phyloP scores from a whole-genome alignment of 1,284 basidiomycete genomes.

The Puccinia triticina region DNA sequence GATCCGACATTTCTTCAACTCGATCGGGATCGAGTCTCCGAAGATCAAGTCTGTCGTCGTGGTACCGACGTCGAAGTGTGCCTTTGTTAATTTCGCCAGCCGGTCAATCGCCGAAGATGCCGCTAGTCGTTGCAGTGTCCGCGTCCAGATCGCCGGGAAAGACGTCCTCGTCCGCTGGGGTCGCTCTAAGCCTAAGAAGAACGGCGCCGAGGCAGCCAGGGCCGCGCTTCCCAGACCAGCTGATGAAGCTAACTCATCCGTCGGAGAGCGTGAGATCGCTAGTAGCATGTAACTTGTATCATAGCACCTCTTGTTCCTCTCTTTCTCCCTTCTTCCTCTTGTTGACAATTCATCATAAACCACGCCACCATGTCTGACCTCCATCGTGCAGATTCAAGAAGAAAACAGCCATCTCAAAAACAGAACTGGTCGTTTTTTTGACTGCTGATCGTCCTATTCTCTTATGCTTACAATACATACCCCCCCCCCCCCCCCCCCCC shows the following conservation, averaged over 20 bases:
- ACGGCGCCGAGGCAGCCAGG: not conserved
- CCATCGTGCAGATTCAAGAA: too few relatives aligned
- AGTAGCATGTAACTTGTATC: constrained; percentile 46
- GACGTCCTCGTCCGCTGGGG: constrained; percentile 82
- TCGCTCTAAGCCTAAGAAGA: constrained; percentile 67
- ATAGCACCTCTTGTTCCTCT: not conserved
- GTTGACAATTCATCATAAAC: not conserved
- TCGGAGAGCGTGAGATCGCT: constrained; percentile 49
- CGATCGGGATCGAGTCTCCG: constrained; percentile 71
- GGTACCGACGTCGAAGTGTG: constrained; percentile 83
- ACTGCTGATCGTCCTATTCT: too few relatives aligned
- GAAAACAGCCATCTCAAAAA: too few relatives aligned
- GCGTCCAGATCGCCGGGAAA: constrained; percentile 80
- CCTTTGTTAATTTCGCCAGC: constrained; percentile 90
- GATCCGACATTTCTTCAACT: constrained; percentile 76
- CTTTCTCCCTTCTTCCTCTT: not conserved
- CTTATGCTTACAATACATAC: too few relatives aligned
- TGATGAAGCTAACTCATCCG: not conserved
- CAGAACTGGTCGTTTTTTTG: too few relatives aligned
- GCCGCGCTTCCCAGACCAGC: not conserved
- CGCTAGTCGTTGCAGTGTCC: constrained; percentile 81
- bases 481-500: too few relatives aligned
- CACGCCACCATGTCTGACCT: not conserved
- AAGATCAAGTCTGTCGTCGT: constrained; percentile 82
- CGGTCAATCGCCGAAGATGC: constrained; percentile 79